A percentile compares a stretch with the other conserved stretches of the same genome.
Evolutionary conservation across 371 early-diverging fungal genomes (phyloP).

Genomic region (Mortierella sp.): DNA sequence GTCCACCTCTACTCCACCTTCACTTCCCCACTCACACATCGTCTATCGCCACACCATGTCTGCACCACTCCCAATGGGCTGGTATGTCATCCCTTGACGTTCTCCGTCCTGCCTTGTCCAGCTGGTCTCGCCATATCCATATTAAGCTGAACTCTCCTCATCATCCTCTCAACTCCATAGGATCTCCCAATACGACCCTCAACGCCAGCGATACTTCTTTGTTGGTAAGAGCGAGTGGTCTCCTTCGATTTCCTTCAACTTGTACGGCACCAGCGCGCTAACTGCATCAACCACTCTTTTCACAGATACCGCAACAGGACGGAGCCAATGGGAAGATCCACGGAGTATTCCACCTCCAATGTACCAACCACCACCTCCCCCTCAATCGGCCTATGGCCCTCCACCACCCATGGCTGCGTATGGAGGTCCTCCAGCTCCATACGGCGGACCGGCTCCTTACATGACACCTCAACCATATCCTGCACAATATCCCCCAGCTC

Average conservation of each 20-base stretch:
- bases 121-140: background rate
- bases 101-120: background rate
- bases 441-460: background rate
- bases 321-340: slow-evolving; percentile 12
- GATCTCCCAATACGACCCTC: slow-evolving; percentile 17
- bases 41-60: too few relatives aligned
- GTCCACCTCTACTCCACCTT: too few relatives aligned
- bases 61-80: background rate
- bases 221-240: background rate
- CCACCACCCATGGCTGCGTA: background rate
- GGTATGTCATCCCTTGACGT: background rate
- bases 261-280: background rate
- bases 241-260: background rate
- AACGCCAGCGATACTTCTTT: slow-evolving; percentile 14
- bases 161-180: slow-evolving; percentile 1
- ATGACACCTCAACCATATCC: background rate
- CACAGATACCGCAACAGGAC: slow-evolving; percentile 5
- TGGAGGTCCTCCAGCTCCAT: background rate
- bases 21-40: too few relatives aligned
- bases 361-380: slow-evolving; percentile 2
- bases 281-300: background rate
- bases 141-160: background rate
- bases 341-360: background rate
- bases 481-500: background rate
- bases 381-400: background rate